These are phyloP conservation scores for Schizosaccharomyces lindneri DNA, from an alignment of 805 yeast genomes.

Conservation along the genomic window DNA sequence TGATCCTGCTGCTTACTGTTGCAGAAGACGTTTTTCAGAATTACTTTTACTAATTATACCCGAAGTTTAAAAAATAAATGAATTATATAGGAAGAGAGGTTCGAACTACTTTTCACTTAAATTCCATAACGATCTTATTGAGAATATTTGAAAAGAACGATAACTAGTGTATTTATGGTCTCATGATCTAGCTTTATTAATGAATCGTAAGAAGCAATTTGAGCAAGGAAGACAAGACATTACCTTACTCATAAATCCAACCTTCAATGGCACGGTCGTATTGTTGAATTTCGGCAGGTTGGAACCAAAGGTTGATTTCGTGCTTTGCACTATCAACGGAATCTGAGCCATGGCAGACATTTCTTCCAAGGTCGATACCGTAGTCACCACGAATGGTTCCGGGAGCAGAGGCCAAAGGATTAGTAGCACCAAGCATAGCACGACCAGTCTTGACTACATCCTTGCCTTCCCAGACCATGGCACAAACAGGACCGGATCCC, in stretches of 20 bases:
- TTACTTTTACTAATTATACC: no score
- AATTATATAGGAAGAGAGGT: no score
- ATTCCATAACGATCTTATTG: no score
- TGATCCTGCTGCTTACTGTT: no score
- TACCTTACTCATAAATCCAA: constrained; percentile 77
- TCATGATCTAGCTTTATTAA: no score
- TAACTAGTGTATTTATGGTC: no score
- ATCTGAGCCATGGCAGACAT: constrained; percentile 98
- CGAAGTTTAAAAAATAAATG: no score
- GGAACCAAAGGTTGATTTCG: constrained; percentile 95
- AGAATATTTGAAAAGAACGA: no score
- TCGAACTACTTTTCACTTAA: no score
- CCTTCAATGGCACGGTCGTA: constrained; percentile 66
- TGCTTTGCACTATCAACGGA: constrained; percentile 91
- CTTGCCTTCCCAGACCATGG: constrained; percentile 99
- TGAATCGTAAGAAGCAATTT: not conserved
- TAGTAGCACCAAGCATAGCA: constrained; percentile 90
- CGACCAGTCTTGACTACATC: constrained; percentile 98
- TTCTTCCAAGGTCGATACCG: constrained; percentile 97
- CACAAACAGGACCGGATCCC: constrained; percentile 95
- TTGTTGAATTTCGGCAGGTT: constrained; percentile 79
- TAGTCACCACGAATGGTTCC: constrained; percentile 99
- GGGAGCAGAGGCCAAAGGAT: constrained; percentile 91
- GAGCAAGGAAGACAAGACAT: not conserved
- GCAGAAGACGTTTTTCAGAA: no score